A percentile compares a stretch with the other conserved stretches of the same genome.
These are phyloP conservation scores for Antrodiella citrinella DNA, from an alignment of 768 basidiomycete genomes.

Conservation along the genomic window DNA sequence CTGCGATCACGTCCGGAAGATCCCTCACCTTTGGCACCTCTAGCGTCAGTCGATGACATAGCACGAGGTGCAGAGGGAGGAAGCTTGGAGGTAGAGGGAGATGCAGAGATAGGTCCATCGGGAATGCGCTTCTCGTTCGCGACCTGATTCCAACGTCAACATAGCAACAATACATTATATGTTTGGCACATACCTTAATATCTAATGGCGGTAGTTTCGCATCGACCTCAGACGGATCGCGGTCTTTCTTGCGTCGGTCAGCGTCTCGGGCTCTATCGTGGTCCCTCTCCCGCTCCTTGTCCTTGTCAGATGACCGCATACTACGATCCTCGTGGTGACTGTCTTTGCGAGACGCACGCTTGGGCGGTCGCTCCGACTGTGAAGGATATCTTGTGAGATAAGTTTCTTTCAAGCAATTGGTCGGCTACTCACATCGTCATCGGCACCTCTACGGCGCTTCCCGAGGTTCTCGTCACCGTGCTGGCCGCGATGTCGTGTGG, in stretches of 20 bases:
- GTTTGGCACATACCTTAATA: slow-evolving; percentile 50
- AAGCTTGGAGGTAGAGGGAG: too few species aligned
- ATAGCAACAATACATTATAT: too few species aligned
- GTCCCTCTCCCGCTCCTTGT: slow-evolving; percentile 22
- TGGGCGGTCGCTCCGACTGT: slow-evolving; percentile 68
- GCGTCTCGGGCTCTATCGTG: slow-evolving; percentile 63
- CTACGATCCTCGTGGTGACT: slow-evolving; percentile 67
- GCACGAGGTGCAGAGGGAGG: slow-evolving; percentile 62
- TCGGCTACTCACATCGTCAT: slow-evolving; percentile 64
- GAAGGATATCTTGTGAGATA: too few species aligned
- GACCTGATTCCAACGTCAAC: too few species aligned
- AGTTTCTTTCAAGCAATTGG: too few species aligned
- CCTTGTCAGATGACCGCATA: slow-evolving; percentile 62
- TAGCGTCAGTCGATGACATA: slow-evolving; percentile 47
- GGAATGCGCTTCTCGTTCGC: slow-evolving; percentile 42
- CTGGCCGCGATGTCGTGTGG: slow-evolving; percentile 42
- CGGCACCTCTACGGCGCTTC: slow-evolving; percentile 58
- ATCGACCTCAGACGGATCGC: slow-evolving; percentile 47
- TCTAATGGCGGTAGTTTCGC: slow-evolving; percentile 41
- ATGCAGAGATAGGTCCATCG: slow-evolving; percentile 35
- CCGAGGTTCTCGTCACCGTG: slow-evolving; percentile 59
- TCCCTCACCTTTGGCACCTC: slow-evolving; percentile 34
- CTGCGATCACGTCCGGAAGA: slow-evolving; percentile 29
- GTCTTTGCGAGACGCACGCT: slow-evolving; percentile 76
- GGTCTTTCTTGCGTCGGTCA: slow-evolving; percentile 58